Percentiles rank a stretch among this genome's conserved stretches.
These are phyloP conservation scores for Penicillium italicum DNA, from an alignment of 2,329 filamentous ascomycete species.

Conservation along the genomic window DNA sequence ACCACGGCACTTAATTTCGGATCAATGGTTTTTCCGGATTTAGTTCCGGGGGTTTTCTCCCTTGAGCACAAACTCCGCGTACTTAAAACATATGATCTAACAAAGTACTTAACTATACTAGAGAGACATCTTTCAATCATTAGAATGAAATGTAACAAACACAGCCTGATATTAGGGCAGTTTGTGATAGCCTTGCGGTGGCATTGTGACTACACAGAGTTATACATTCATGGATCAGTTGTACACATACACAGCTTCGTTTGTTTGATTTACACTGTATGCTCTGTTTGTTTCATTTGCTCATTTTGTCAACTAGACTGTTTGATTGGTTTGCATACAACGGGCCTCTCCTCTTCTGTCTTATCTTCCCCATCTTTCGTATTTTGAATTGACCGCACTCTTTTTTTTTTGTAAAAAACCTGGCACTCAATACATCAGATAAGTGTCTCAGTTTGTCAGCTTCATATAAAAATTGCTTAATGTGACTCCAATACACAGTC, in stretches of 20 bases:
- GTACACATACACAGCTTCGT: no score
- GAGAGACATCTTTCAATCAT: no score
- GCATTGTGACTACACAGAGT: no score
- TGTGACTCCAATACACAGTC: not conserved
- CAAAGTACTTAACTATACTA: no score
- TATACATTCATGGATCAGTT: no score
- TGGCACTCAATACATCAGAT: not conserved
- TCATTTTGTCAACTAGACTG: not conserved
- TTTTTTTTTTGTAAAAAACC: not conserved
- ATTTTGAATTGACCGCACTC: not conserved
- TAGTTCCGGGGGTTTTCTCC: not conserved
- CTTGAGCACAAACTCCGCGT: no score
- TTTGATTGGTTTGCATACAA: not conserved
- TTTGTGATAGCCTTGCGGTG: not conserved
- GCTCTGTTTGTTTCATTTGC: not conserved
- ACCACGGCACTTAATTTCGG: not conserved
- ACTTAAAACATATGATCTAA: no score
- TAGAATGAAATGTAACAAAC: not conserved
- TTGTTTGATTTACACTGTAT: no score
- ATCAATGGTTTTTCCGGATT: not conserved
- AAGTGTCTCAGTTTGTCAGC: not conserved
- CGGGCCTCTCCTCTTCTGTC: not conserved
- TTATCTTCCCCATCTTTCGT: not conserved
- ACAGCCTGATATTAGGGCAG: not conserved
- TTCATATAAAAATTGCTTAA: not conserved